Conservation (phyloP, 2,329 filamentous ascomycete genomes). For the Ophiostoma sp. region DNA sequence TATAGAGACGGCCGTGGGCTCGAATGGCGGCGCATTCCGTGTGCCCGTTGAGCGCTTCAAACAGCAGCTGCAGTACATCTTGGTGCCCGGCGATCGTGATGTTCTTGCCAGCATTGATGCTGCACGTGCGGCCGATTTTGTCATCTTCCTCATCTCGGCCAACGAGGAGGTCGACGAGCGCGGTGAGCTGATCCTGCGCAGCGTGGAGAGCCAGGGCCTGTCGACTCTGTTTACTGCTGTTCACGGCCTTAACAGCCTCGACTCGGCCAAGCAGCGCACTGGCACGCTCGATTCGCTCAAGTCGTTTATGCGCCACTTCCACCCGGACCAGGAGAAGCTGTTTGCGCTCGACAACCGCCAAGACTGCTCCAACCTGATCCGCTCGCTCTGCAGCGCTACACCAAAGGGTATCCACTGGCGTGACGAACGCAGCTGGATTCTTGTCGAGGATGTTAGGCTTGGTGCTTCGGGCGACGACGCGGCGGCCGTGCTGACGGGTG, state of each 20-base stretch:
- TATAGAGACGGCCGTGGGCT: constrained; percentile 61
- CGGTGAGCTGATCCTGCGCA: constrained; percentile 81
- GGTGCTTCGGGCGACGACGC: constrained; percentile 49
- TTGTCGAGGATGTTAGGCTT: constrained; percentile 80
- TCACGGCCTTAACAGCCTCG: constrained; percentile 73
- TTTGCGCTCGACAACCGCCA: constrained; percentile 85
- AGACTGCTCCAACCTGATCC: constrained; percentile 86
- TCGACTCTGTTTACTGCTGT: constrained; percentile 88
- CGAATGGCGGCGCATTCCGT: constrained; percentile 39
- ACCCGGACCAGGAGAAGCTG: constrained; percentile 87
- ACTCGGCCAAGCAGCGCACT: constrained; percentile 74
- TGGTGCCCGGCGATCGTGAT: constrained; percentile 68
- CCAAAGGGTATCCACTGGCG: constrained; percentile 96
- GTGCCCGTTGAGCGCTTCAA: constrained; percentile 87
- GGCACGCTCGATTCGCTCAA: constrained; percentile 81
- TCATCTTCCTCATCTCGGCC: constrained; percentile 81
- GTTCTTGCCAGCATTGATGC: constrained; percentile 79
- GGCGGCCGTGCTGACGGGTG: constrained; percentile 69
- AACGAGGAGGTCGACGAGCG: constrained; percentile 79
- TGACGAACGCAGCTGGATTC: constrained; percentile 93
- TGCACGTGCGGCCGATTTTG: constrained; percentile 85
- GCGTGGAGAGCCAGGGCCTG: constrained; percentile 89
- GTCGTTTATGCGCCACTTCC: constrained; percentile 92
- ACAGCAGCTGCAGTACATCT: constrained; percentile 79
- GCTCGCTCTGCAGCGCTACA: constrained; percentile 85